phyloP scores from a whole-genome alignment of 805 yeast genomes.

The Starmerella ratchasimensis region DNA sequence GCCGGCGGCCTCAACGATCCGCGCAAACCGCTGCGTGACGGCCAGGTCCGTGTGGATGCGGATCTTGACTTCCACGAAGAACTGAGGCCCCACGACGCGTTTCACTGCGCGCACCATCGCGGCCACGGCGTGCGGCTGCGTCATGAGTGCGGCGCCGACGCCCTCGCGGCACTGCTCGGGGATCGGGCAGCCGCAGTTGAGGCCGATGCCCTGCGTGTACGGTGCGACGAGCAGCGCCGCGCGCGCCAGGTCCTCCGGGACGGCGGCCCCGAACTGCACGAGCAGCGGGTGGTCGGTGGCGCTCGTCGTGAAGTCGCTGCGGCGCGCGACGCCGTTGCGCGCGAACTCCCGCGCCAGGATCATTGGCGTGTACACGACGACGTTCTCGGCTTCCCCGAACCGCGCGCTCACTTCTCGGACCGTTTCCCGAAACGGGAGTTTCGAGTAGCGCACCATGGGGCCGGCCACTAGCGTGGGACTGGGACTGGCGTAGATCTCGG shows the following conservation, averaged over 20 bases:
- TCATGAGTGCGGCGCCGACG: constrained; percentile 90
- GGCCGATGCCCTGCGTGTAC: constrained; percentile 82
- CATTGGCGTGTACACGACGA: constrained; percentile 87
- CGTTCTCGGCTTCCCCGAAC: constrained; percentile 39
- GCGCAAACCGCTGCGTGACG: constrained; percentile 61
- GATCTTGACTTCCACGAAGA: constrained; percentile 85
- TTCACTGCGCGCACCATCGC: constrained; percentile 77
- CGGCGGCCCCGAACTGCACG: constrained; percentile 84
- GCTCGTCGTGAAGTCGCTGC: constrained; percentile 76
- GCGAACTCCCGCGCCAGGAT: constrained; percentile 91
- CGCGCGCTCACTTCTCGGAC: constrained; percentile 39
- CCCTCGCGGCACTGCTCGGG: constrained; percentile 91
- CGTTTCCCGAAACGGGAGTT: constrained; percentile 76
- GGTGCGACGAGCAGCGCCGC: constrained; percentile 85
- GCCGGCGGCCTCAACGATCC: constrained; percentile 67
- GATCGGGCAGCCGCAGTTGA: constrained; percentile 96
- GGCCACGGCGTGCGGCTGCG: constrained; percentile 64
- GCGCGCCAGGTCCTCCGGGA: constrained; percentile 63
- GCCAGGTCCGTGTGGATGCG: constrained; percentile 66
- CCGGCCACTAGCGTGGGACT: constrained; percentile 53
- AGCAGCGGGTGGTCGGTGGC: constrained; percentile 54
- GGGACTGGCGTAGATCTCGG: neutral
- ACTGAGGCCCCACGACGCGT: constrained; percentile 48
- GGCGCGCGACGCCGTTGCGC: constrained; percentile 64
- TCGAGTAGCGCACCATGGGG: constrained; percentile 95